phyloP scores from a whole-genome alignment of 2,329 filamentous ascomycete species.

The Monilinia aucupariae region DNA sequence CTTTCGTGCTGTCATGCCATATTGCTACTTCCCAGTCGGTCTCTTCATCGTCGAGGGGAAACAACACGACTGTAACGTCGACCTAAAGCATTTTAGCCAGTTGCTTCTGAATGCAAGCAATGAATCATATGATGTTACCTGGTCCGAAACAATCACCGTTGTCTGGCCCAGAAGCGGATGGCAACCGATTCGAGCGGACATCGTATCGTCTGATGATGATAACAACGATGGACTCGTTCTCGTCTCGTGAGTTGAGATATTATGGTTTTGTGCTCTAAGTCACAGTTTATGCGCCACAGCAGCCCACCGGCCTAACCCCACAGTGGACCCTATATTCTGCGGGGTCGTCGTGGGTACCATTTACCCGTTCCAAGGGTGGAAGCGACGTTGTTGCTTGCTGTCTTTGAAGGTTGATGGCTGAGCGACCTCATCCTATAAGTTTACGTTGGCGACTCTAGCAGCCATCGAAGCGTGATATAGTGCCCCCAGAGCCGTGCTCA shows the following conservation, averaged over 20 bases:
- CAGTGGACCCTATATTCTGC: background rate
- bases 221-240: background rate
- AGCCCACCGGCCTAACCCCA: background rate
- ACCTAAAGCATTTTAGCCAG: background rate
- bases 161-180: constrained; percentile 7
- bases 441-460: too few species aligned
- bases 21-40: constrained; percentile 8
- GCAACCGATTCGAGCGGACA: background rate
- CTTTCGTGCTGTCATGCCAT: background rate
- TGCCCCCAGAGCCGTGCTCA: too few species aligned
- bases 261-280: background rate
- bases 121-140: background rate
- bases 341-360: background rate
- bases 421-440: too few species aligned
- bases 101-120: background rate
- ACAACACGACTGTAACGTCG: constrained; percentile 1
- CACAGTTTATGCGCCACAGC: background rate
- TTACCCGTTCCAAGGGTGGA: background rate
- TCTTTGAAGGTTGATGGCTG: background rate
- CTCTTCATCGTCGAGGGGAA: background rate
- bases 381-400: background rate
- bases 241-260: background rate
- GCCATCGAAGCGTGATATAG: too few species aligned
- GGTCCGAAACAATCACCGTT: background rate
- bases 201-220: background rate